phyloP scores from a whole-genome alignment of 1,139 yeast species.

The Groenewaldozyma auringiensis region DNA sequence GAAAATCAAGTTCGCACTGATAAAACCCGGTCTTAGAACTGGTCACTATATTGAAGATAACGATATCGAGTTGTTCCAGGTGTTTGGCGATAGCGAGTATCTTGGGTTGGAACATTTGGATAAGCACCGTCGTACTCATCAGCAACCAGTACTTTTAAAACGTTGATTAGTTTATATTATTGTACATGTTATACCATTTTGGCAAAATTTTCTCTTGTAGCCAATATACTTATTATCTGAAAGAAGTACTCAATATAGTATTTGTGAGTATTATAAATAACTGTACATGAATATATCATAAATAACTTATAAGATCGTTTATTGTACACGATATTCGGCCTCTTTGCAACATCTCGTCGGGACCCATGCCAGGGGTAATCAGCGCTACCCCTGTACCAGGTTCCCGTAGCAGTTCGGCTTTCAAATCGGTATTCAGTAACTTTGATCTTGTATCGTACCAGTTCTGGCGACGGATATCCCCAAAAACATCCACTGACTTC shows the following conservation, averaged over 20 bases:
- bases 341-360: background rate
- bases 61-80: slow-evolving; percentile 41
- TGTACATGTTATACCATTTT: too few relatives aligned
- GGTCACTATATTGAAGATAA: slow-evolving; percentile 40
- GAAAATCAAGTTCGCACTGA: slow-evolving; percentile 57
- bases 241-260: too few relatives aligned
- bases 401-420: background rate
- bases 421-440: background rate
- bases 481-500: too few relatives aligned
- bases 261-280: too few relatives aligned
- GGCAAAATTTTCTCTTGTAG: too few relatives aligned
- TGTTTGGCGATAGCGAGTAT: slow-evolving; percentile 43
- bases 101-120: slow-evolving; percentile 86
- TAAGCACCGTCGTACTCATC: slow-evolving; percentile 30
- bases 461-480: too few relatives aligned
- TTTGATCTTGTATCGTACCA: background rate
- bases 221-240: too few relatives aligned
- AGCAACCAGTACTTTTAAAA: background rate
- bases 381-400: background rate
- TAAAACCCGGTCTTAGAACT: slow-evolving; percentile 12
- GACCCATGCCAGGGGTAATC: background rate
- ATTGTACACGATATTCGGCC: background rate
- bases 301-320: background rate
- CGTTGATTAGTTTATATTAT: background rate
- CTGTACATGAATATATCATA: too few relatives aligned